A percentile compares a stretch with the other conserved stretches of the same genome.
phyloP scores from a whole-genome alignment of 495 filamentous ascomycete genomes.

The Bombardia bombarda region DNA sequence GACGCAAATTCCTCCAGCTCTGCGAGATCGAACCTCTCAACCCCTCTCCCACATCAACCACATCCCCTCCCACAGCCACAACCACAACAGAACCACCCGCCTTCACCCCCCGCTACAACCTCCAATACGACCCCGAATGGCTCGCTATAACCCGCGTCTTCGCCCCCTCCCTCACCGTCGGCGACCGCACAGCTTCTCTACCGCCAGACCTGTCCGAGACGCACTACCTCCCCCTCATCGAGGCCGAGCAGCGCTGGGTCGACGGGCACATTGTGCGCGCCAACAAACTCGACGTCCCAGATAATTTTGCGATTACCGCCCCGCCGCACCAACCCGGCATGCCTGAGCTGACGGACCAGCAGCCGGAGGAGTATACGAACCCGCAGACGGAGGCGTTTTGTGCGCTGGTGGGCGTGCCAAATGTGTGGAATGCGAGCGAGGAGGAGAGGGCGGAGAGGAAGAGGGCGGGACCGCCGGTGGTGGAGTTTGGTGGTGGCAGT shows the following conservation, averaged over 20 bases:
- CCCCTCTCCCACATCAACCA: slow-evolving; percentile 21
- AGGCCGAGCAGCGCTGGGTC: slow-evolving; percentile 64
- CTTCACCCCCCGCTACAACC: slow-evolving; percentile 24
- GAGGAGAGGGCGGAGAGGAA: slow-evolving; percentile 55
- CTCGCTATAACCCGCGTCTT: slow-evolving; percentile 84
- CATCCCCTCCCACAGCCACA: slow-evolving; percentile 8
- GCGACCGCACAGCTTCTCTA: slow-evolving; percentile 38
- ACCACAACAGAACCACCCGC: not conserved
- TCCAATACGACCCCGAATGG: slow-evolving; percentile 91
- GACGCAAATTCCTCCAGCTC: slow-evolving; percentile 75
- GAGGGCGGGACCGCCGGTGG: slow-evolving; percentile 26
- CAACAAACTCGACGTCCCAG: slow-evolving; percentile 56
- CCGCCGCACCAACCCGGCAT: slow-evolving; percentile 51
- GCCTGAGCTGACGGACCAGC: slow-evolving; percentile 22
- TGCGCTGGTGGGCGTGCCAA: slow-evolving; percentile 62
- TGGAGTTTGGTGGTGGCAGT: slow-evolving; percentile 25
- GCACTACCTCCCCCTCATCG: slow-evolving; percentile 54
- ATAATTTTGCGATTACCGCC: slow-evolving; percentile 71
- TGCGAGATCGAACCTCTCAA: slow-evolving; percentile 45
- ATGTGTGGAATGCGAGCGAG: slow-evolving; percentile 64
- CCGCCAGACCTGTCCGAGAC: slow-evolving; percentile 54
- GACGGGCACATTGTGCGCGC: slow-evolving; percentile 57
- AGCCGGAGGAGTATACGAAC: slow-evolving; percentile 72
- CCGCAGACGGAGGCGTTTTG: slow-evolving; percentile 76
- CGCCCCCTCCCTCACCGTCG: slow-evolving; percentile 50